Conservation (phyloP, 169 alveolate species). For the Perkinsus marinus region DNA sequence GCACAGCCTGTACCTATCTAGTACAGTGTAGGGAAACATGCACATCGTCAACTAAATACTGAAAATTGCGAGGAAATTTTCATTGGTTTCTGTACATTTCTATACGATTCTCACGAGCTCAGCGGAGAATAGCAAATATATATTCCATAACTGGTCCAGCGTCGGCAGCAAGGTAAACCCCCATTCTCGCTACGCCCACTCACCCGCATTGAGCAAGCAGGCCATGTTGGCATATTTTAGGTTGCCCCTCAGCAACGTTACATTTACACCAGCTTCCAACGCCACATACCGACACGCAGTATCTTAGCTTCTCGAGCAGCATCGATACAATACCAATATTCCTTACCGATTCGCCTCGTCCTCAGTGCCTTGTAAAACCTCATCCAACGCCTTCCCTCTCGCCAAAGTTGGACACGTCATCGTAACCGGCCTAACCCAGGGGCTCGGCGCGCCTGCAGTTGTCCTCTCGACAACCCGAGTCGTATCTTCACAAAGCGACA, state of each 20-base stretch:
- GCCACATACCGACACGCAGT: neutral
- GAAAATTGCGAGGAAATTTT: neutral
- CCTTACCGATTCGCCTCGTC: neutral
- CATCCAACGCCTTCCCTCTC: neutral
- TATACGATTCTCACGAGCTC: too few species aligned
- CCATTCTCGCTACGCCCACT: neutral
- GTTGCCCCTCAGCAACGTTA: neutral
- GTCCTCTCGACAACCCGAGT: too few species aligned
- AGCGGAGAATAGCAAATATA: too few species aligned
- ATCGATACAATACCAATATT: neutral
- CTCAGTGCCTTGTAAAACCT: neutral
- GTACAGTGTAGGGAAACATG: neutral
- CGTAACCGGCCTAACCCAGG: neutral
- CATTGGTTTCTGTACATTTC: too few species aligned
- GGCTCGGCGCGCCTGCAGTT: too few species aligned
- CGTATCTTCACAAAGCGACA: too few species aligned
- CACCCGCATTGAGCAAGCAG: neutral
- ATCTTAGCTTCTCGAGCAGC: neutral
- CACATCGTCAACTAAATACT: neutral
- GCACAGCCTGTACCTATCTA: neutral
- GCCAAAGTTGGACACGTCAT: neutral
- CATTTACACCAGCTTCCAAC: neutral
- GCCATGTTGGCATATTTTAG: neutral
- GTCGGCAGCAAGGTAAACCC: too few species aligned
- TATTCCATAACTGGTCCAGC: too few species aligned